A percentile compares a stretch with the other conserved stretches of the same genome.
Evolutionary conservation across 2,329 filamentous ascomycete genomes (phyloP).

Genomic region (Verticillium tricorpus): DNA sequence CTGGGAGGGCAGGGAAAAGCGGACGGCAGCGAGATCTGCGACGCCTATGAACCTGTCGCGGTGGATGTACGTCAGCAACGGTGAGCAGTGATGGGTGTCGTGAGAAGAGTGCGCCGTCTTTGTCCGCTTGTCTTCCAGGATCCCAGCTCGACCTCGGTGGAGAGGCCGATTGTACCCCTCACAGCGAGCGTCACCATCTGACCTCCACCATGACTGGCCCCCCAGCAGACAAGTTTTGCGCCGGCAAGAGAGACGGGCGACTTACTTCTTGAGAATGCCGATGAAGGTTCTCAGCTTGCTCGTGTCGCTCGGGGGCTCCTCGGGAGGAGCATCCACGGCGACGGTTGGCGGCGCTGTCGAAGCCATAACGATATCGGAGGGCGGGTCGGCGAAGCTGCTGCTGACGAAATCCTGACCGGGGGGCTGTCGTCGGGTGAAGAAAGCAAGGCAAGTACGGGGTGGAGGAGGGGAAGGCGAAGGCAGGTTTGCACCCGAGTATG

Average conservation of each 20-base stretch:
- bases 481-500: no score
- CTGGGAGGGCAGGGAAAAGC: constrained; percentile 93
- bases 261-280: constrained; percentile 79
- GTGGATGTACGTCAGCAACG: constrained; percentile 19
- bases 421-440: not conserved
- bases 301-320: constrained; percentile 63
- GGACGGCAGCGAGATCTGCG: constrained; percentile 87
- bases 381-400: constrained; percentile 6
- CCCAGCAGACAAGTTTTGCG: not conserved
- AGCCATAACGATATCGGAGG: constrained; percentile 24
- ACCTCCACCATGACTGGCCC: not conserved
- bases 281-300: constrained; percentile 89
- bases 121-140: not conserved
- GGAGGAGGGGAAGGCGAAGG: no score
- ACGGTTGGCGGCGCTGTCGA: constrained; percentile 26
- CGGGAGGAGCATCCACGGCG: constrained; percentile 26
- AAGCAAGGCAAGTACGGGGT: not conserved
- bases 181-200: not conserved
- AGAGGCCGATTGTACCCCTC: not conserved
- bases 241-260: constrained; percentile 21
- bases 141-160: not conserved
- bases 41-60: constrained; percentile 85
- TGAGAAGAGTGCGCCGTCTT: no score
- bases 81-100: not conserved
- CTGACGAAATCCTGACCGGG: not conserved